Evolutionary conservation across 257 asterid species (phyloP).

Genomic region (Fraxinus quadrangulata): DNA sequence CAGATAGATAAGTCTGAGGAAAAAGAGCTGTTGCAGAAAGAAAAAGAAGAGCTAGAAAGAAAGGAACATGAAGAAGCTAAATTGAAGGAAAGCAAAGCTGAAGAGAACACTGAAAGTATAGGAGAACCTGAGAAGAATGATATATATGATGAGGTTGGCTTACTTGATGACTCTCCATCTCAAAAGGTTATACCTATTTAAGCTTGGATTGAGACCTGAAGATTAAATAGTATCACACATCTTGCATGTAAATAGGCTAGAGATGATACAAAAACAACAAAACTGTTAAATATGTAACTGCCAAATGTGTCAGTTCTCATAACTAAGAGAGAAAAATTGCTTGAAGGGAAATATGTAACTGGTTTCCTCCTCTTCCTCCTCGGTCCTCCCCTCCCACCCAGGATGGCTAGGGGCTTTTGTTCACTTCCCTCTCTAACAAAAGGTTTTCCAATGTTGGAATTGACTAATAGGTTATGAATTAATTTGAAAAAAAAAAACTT

Average conservation of each 20-base stretch:
- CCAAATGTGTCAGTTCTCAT: not conserved
- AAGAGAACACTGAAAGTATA: slow-evolving; percentile 43
- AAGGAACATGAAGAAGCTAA: slow-evolving; percentile 56
- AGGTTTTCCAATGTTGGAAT: not conserved
- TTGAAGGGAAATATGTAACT: not conserved
- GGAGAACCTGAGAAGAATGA: slow-evolving; percentile 41
- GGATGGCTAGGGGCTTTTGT: not conserved
- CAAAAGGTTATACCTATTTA: slow-evolving; percentile 46
- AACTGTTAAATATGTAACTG: not conserved
- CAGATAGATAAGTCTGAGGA: slow-evolving; percentile 92
- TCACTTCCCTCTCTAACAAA: not conserved
- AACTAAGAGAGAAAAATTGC: not conserved
- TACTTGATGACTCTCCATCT: slow-evolving; percentile 38
- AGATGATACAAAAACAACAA: not conserved
- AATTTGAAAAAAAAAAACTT: not conserved
- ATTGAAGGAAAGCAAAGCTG: slow-evolving; percentile 40
- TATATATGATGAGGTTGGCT: slow-evolving; percentile 45
- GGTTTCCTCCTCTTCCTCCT: not conserved
- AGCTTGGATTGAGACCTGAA: slow-evolving; percentile 20
- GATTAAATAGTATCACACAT: slow-evolving; percentile 13
- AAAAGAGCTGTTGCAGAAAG: slow-evolving; percentile 74
- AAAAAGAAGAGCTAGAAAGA: slow-evolving; percentile 72
- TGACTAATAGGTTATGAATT: not conserved
- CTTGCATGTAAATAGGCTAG: slow-evolving; percentile 1
- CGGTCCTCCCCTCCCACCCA: not conserved